Evolutionary conservation across 1,139 yeast species (phyloP), one percentile per base, ranked within the genome.

Genomic region (Debaryomycetaceae sp.): DNA sequence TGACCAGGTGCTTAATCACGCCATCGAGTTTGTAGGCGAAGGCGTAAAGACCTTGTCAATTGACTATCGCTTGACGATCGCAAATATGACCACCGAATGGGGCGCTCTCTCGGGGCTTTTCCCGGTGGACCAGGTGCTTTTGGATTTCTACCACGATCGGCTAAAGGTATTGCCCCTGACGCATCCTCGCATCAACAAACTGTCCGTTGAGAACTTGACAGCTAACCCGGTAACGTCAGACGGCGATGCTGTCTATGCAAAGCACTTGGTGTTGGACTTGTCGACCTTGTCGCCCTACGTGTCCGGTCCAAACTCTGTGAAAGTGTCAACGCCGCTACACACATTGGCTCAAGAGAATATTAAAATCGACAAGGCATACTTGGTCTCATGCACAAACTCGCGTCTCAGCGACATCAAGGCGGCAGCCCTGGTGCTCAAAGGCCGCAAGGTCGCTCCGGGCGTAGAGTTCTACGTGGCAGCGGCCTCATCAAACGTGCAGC

Each of bases 61-160:
- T 25, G 99, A 90, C 53, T 87, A 83, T 56, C 73, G 99, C 51
- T 68, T 90, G 41, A 90, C 98, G 15, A 87, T 90, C 41, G 98
- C 98, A 32, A 90, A 90, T 51, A 90, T 90, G 99, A 90, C 98
- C 29, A 90, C 99, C 25, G 99, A 90, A 58, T 90, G 99, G 99
- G 99, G 99, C 44, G 98, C 99, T 1, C 65, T 90, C 12, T 81
- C 95, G 4, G 99, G 99, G 26, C 62, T 90, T 36, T 90, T 90
- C 73, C 97, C 99, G 4, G 86, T 90, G 14, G 99, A 90, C 51
- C 63, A 72, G 15, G 75, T 75, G 13, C 63, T 86, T 43, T 55
- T 86, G 26, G 62, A 77, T 32, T 90, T 87, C 77, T 90, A 90
- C 58, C 64, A 77, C 37, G 55, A 73, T 29, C 68, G 96, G 46